Percentiles rank a stretch among this genome's conserved stretches.
These are phyloP conservation scores for Ceratobasidium sp. DNA, from an alignment of 1,284 basidiomycete species.

Conservation along the genomic window DNA sequence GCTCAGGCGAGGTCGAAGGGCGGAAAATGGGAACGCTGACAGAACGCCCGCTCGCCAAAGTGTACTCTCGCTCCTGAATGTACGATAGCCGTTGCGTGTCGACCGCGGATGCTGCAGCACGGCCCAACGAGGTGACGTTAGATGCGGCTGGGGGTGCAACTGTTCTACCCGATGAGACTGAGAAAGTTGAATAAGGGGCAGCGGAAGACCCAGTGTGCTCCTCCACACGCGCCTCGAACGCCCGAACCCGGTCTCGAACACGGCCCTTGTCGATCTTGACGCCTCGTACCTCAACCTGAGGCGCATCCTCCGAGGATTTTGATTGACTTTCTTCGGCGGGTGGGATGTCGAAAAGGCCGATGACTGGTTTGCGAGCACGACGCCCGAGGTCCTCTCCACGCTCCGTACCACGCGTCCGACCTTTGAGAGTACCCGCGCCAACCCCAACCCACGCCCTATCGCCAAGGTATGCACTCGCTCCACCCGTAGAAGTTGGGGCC, in stretches of 20 bases:
- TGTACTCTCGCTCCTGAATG: slow-evolving; percentile 18
- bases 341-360: slow-evolving; percentile 33
- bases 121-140: background rate
- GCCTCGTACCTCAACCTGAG: slow-evolving; percentile 35
- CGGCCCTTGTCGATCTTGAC: slow-evolving; percentile 41
- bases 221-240: slow-evolving; percentile 38
- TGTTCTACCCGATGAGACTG: background rate
- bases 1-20: slow-evolving; percentile 17
- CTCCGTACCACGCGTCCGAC: slow-evolving; percentile 4
- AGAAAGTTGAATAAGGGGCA: background rate
- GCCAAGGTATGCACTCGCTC: background rate
- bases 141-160: background rate
- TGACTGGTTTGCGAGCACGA: slow-evolving; percentile 15
- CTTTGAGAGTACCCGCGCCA: slow-evolving; percentile 6
- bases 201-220: slow-evolving; percentile 2
- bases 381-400: background rate
- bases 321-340: slow-evolving; percentile 1
- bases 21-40: slow-evolving; percentile 27
- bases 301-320: background rate
- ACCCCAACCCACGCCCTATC: slow-evolving; percentile 29
- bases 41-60: slow-evolving; percentile 11
- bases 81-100: slow-evolving; percentile 10
- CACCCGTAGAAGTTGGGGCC: background rate
- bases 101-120: background rate
- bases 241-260: slow-evolving; percentile 28